Percentiles rank a stretch among this genome's conserved stretches.
Evolutionary conservation across 164 flowering plant genomes (phyloP).

Genomic region (Malania oleifera): DNA sequence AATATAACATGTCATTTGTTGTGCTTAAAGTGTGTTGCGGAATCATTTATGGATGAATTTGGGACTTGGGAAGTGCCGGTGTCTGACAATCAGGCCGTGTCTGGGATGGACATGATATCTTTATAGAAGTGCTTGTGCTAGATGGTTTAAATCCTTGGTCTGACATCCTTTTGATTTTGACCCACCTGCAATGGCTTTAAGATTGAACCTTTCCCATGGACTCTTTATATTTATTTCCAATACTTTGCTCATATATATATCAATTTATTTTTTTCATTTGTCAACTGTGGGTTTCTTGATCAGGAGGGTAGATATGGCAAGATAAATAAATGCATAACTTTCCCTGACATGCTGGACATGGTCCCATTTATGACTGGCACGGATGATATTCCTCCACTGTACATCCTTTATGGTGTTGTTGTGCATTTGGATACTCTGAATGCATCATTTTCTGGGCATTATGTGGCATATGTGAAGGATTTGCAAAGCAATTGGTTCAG

Average conservation of each 20-base stretch:
- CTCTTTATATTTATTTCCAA: neutral
- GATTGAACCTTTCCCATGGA: neutral
- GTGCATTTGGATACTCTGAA: constrained; percentile 81
- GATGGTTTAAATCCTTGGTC: neutral
- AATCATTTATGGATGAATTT: no score
- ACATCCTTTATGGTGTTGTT: constrained; percentile 80
- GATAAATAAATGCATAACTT: constrained; percentile 70
- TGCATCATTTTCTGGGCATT: constrained; percentile 92
- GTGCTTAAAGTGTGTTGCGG: no score
- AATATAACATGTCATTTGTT: no score
- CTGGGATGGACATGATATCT: no score
- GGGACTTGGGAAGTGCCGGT: no score
- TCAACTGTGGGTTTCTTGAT: constrained; percentile 12
- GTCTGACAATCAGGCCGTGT: no score
- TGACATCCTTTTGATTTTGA: neutral
- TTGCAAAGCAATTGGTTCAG: constrained; percentile 72
- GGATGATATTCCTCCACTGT: constrained; percentile 69
- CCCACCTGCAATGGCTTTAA: neutral
- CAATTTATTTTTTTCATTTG: neutral
- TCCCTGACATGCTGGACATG: constrained; percentile 88
- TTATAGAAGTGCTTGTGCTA: no score
- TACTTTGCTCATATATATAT: neutral
- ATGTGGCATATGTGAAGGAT: constrained; percentile 81
- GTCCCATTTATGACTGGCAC: constrained; percentile 79
- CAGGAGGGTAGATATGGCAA: constrained; percentile 91